Evolutionary conservation across 2,329 filamentous ascomycete species (phyloP).

Genomic region (Pseudonectria foliicola): DNA sequence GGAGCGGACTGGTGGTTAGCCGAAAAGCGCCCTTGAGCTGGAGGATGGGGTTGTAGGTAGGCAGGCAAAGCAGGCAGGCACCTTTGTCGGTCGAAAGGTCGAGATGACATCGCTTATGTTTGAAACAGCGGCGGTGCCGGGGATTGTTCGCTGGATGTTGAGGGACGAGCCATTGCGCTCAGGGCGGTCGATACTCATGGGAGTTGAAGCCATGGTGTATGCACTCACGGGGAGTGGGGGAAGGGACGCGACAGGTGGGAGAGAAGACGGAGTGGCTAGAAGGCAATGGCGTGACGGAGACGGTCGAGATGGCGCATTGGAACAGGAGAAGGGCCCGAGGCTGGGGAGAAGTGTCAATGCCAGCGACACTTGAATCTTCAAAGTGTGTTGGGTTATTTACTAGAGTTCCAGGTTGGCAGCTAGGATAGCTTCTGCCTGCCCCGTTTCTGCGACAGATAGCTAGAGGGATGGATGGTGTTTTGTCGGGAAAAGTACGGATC

Average conservation of each 20-base stretch:
- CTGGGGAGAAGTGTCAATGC: no score
- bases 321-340: no score
- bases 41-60: no score
- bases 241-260: neutral
- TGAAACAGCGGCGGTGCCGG: conserved; percentile 41
- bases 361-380: no score
- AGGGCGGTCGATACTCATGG: conserved; percentile 49
- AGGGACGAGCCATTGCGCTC: conserved; percentile 38
- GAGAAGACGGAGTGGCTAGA: neutral
- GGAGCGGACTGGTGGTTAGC: no score
- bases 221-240: neutral
- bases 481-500: no score
- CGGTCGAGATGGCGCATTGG: no score
- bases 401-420: no score
- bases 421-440: no score
- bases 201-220: conserved; percentile 45
- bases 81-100: conserved; percentile 73
- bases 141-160: conserved; percentile 44
- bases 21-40: neutral
- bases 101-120: conserved; percentile 73
- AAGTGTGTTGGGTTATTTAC: no score
- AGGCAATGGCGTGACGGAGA: conserved; percentile 3
- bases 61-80: conserved; percentile 31
- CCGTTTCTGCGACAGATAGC: no score
- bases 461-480: no score